Evolutionary conservation across 2,329 filamentous ascomycete species (phyloP), one percentile per base, ranked within the genome.

Genomic region (Colletotrichum cereale): DNA sequence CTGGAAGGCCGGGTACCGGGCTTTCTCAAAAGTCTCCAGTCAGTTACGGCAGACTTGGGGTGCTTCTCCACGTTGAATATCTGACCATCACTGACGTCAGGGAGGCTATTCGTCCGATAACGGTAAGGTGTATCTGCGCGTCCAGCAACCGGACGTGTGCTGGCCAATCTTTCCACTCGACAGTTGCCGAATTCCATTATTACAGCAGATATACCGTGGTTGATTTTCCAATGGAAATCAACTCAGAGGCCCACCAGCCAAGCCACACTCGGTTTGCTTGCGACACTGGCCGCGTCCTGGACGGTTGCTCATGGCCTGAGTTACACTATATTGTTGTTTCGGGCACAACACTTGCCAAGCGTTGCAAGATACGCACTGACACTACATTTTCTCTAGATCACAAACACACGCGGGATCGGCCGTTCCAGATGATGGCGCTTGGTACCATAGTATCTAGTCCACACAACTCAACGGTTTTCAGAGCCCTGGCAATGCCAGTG

Each of bases 331-430:
- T 24, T 34, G 18, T 18, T 38, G 48, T 57, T 36, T 8, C 42
- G 26, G n/a, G 48, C 34, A 31, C 40, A 42, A 62, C 47, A 44
- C 10, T 29, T 14, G 52, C 21, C 34, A 26, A 52, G 50, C 56
- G 42, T 52, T 12, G 16, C 56, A 24, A 57, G 42, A 58, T 57
- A 47, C 10, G 57, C 65, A 38, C 36, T 55, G 34, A 12, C 36
- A 8, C 11, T 24, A 12, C 26, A 8, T 42, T 18, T 29, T 34
- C 21, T 55, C 14, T n/a, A 47, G 42, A 53, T 62, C 42, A 44
- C 42, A 31, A 34, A 65, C 29, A 50, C 24, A 34, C 52, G 18
- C 24, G 26, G 48, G 61, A 63, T 16, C n/a, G 44, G 36, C n/a
- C 18, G 24, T 42, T 24, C 26, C 29, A 36, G 34, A 42, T 53